Conservation (phyloP, 352 stramenopile species). For the Phytophthora agathidicida region DNA sequence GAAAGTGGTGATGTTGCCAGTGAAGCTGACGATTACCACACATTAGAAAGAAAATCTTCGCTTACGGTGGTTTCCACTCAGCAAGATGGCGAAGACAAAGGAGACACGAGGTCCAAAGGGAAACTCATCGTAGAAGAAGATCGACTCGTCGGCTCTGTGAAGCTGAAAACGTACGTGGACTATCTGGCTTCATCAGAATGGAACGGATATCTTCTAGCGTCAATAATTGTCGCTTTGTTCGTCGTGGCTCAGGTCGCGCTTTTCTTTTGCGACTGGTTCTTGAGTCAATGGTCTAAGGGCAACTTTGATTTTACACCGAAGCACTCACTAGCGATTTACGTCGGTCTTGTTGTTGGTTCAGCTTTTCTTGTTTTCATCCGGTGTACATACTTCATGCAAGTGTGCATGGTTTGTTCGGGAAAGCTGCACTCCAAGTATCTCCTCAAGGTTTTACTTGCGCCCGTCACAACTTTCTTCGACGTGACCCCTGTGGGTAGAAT, state of each 20-base stretch:
- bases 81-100: neutral
- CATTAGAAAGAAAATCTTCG: neutral
- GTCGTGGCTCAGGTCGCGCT: conserved; percentile 45
- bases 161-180: conserved; percentile 51
- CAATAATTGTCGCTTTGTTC: conserved; percentile 41
- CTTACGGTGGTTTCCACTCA: neutral
- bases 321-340: conserved; percentile 43
- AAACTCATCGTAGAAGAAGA: conserved; percentile 53
- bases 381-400: conserved; percentile 50
- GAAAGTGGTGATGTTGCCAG: neutral
- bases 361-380: conserved; percentile 47
- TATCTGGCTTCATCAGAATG: conserved; percentile 54
- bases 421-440: conserved; percentile 55
- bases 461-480: conserved; percentile 72
- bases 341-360: conserved; percentile 41
- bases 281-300: conserved; percentile 54
- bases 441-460: conserved; percentile 51
- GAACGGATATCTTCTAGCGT: conserved; percentile 41
- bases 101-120: conserved; percentile 11
- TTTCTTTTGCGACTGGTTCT: conserved; percentile 61
- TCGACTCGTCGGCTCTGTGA: conserved; percentile 43
- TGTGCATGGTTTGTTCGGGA: conserved; percentile 52
- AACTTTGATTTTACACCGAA: conserved; percentile 38
- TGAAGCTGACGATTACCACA: neutral
- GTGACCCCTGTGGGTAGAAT: conserved; percentile 67